A percentile compares a stretch with the other conserved stretches of the same genome.
Evolutionary conservation across 2,329 filamentous ascomycete species (phyloP).

Genomic region (Colletotrichum australisinense): DNA sequence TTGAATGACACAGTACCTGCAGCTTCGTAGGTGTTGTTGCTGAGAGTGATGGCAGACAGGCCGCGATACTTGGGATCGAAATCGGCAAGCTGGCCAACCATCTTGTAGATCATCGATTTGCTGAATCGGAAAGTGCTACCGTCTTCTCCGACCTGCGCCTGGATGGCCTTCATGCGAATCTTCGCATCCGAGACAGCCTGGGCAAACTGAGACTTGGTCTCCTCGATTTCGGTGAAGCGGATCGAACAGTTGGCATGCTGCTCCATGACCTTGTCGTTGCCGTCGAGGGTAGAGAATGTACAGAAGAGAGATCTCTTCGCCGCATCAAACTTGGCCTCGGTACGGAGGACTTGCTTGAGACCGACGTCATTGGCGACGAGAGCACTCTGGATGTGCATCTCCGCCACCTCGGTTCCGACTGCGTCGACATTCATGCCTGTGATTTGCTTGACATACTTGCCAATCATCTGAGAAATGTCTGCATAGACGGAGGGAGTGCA

Average conservation of each 20-base stretch:
- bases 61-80: slow-evolving; percentile 65
- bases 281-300: slow-evolving; percentile 39
- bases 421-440: slow-evolving; percentile 66
- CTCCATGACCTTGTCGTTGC: slow-evolving; percentile 67
- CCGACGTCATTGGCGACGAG: slow-evolving; percentile 67
- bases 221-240: slow-evolving; percentile 64
- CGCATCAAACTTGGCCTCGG: slow-evolving; percentile 68
- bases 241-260: slow-evolving; percentile 73
- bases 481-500: slow-evolving; percentile 70
- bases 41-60: slow-evolving; percentile 68
- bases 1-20: slow-evolving; percentile 58
- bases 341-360: slow-evolving; percentile 67
- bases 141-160: slow-evolving; percentile 66
- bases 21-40: slow-evolving; percentile 55
- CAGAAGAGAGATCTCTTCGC: slow-evolving; percentile 40
- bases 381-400: slow-evolving; percentile 77
- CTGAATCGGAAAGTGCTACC: slow-evolving; percentile 79
- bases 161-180: slow-evolving; percentile 66
- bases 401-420: slow-evolving; percentile 71
- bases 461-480: slow-evolving; percentile 73
- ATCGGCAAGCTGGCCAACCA: slow-evolving; percentile 66
- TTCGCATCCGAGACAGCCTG: slow-evolving; percentile 77
- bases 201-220: slow-evolving; percentile 73
- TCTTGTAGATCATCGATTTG: slow-evolving; percentile 82
- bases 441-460: slow-evolving; percentile 72